Conservation (phyloP, 1,284 basidiomycete species). For the Boletus mariae region DNA sequence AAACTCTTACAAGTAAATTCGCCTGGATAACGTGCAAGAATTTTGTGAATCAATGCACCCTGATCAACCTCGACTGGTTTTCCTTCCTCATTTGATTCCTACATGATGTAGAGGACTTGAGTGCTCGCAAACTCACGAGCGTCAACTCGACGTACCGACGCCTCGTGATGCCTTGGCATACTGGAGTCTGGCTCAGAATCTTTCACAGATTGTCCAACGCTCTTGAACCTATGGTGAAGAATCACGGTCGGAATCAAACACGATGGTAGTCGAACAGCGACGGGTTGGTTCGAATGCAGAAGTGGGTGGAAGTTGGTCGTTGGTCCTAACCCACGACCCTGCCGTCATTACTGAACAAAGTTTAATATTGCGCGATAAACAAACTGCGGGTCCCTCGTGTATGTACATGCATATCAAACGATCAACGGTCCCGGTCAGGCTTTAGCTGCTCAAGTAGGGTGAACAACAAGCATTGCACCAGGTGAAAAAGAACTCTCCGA, state of each 20-base stretch:
- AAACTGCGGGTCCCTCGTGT: too few species aligned
- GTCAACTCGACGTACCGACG: background rate
- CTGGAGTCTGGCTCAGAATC: background rate
- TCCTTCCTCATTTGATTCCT: background rate
- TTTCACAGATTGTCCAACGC: background rate
- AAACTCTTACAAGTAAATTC: conserved; percentile 63
- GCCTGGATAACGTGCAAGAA: conserved; percentile 89
- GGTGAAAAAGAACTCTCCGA: too few species aligned
- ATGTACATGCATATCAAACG: too few species aligned
- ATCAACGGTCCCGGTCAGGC: too few species aligned
- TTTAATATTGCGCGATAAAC: background rate
- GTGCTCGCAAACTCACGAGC: background rate
- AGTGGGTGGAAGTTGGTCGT: background rate
- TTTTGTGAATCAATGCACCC: conserved; percentile 87
- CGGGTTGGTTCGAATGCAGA: background rate
- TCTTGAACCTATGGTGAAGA: background rate
- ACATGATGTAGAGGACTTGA: background rate
- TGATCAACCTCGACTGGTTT: conserved; percentile 66
- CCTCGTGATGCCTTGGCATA: background rate
- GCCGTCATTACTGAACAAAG: background rate
- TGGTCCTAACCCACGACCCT: background rate
- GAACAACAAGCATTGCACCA: too few species aligned
- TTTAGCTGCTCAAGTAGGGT: too few species aligned
- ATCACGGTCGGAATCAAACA: background rate
- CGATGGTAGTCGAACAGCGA: background rate